Percentiles rank a stretch among this genome's conserved stretches.
Evolutionary conservation across 495 filamentous ascomycete species (phyloP).

Genomic region (Podospora fimiseda): DNA sequence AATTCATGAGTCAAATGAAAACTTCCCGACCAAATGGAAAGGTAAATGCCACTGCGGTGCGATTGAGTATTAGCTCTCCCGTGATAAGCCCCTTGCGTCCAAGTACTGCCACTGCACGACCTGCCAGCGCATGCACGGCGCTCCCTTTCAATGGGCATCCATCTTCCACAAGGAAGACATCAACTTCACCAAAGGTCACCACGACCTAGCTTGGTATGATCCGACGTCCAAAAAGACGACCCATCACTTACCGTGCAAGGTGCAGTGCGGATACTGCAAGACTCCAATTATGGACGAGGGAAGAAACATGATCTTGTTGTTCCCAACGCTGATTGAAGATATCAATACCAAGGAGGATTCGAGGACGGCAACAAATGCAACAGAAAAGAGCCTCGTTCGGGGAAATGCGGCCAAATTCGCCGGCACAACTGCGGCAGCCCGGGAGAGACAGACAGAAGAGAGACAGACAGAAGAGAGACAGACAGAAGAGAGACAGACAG

Average conservation of each 20-base stretch:
- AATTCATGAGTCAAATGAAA: conserved; percentile 27
- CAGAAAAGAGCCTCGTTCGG: conserved; percentile 11
- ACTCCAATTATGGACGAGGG: conserved; percentile 92
- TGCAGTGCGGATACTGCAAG: conserved; percentile 72
- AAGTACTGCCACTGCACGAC: conserved; percentile 87
- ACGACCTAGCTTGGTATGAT: conserved; percentile 75
- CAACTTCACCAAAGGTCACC: conserved; percentile 63
- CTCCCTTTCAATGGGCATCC: conserved; percentile 85
- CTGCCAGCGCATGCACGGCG: conserved; percentile 75
- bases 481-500: background rate
- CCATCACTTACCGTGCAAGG: conserved; percentile 78
- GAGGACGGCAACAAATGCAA: conserved; percentile 8
- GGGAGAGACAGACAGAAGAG: conserved; percentile 6
- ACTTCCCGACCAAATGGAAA: conserved; percentile 59
- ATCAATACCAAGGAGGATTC: conserved; percentile 52
- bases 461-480: too few species aligned
- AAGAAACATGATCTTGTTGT: conserved; percentile 76
- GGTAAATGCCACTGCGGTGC: conserved; percentile 75
- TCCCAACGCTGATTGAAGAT: conserved; percentile 64
- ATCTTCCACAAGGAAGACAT: conserved; percentile 84
- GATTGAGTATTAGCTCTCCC: conserved; percentile 61
- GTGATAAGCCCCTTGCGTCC: conserved; percentile 62
- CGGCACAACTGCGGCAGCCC: conserved; percentile 23
- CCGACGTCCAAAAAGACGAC: conserved; percentile 51
- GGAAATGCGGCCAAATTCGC: conserved; percentile 26